Conservation (phyloP, 2,329 filamentous ascomycete species). For the Aspergillus novoparasiticus region DNA sequence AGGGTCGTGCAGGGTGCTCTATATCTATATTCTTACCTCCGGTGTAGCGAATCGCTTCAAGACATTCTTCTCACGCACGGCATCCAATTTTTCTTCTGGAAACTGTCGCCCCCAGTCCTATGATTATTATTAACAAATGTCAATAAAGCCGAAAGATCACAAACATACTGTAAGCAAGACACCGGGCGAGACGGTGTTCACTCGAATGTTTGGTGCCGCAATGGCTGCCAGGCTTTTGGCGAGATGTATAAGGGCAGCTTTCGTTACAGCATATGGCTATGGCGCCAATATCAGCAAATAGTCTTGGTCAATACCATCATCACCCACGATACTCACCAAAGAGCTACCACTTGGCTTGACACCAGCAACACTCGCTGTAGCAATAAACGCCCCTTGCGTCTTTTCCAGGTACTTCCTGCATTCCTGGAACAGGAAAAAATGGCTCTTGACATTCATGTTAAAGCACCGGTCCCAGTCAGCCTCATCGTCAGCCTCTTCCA, state of each 20-base stretch:
- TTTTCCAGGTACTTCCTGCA: slow-evolving; percentile 58
- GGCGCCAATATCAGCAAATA: neutral
- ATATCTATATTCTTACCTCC: neutral
- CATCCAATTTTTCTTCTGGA: neutral
- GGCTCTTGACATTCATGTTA: slow-evolving; percentile 65
- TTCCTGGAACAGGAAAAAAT: slow-evolving; percentile 62
- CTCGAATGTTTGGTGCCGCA: neutral
- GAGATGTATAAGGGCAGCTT: neutral
- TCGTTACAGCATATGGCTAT: neutral
- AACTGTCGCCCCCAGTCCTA: neutral
- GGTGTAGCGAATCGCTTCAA: neutral
- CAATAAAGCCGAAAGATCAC: neutral
- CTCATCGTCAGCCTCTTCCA: slow-evolving; percentile 38
- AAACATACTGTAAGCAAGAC: neutral
- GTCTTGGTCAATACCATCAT: neutral
- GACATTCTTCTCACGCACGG: neutral
- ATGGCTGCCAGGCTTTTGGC: neutral
- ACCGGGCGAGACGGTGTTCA: neutral
- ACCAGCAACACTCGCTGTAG: slow-evolving; percentile 65
- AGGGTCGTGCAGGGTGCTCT: neutral
- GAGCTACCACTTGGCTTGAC: slow-evolving; percentile 65
- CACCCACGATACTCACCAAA: slow-evolving; percentile 32
- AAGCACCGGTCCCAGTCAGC: slow-evolving; percentile 63
- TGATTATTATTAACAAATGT: neutral
- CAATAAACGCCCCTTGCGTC: slow-evolving; percentile 63